These are phyloP conservation scores for Terana coerulea DNA, from an alignment of 768 basidiomycete genomes.

Conservation along the genomic window DNA sequence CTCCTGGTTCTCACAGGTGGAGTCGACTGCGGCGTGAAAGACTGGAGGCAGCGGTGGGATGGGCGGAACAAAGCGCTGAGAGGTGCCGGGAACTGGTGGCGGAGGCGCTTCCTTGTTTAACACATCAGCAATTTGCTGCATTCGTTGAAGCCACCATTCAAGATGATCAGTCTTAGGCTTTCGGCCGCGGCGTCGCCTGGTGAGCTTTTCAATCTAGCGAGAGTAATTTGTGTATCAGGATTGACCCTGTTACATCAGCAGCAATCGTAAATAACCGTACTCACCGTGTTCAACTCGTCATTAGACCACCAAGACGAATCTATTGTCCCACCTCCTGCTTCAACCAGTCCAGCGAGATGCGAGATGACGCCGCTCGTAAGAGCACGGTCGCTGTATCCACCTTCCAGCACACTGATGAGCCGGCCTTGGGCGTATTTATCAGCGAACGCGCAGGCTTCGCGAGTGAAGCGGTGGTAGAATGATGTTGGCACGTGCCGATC, in stretches of 20 bases:
- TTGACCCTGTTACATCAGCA: background rate
- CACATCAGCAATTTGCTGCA: constrained; percentile 44
- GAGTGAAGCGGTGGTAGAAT: constrained; percentile 82
- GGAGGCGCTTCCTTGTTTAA: constrained; percentile 24
- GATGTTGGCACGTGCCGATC: constrained; percentile 79
- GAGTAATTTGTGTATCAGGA: background rate
- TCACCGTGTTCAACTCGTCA: constrained; percentile 56
- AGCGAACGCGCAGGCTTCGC: constrained; percentile 63
- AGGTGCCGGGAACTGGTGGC: background rate
- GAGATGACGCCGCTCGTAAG: constrained; percentile 81
- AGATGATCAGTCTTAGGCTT: constrained; percentile 29
- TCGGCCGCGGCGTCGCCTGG: constrained; percentile 55
- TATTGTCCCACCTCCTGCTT: constrained; percentile 21
- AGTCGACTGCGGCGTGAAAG: background rate
- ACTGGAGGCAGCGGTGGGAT: background rate
- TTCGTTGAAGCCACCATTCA: constrained; percentile 58
- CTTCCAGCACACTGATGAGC: constrained; percentile 87
- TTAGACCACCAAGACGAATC: constrained; percentile 56
- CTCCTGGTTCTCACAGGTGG: background rate
- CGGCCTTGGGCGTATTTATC: constrained; percentile 62
- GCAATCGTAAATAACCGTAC: background rate
- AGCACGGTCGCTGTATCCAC: constrained; percentile 91
- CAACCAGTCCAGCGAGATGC: constrained; percentile 67
- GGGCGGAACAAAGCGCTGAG: background rate
- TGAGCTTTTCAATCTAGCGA: constrained; percentile 58